phyloP scores from a whole-genome alignment of 2,329 filamentous ascomycete species.

The Cytospora schulzeri region DNA sequence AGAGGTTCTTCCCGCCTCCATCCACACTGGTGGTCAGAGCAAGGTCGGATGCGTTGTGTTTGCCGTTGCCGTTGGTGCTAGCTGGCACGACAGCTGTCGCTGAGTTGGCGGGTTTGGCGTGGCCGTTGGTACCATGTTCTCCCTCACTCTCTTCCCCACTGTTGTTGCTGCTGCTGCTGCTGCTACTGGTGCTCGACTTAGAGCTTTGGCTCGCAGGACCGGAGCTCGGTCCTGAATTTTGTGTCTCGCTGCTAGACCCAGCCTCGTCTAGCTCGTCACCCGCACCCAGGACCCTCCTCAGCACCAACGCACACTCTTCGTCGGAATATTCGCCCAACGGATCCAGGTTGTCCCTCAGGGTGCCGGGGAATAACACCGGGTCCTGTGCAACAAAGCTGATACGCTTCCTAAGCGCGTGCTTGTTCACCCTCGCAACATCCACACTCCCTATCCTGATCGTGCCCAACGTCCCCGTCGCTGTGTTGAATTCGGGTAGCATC shows the following conservation, averaged over 20 bases:
- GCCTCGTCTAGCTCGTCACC: constrained; percentile 22
- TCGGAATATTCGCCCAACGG: constrained; percentile 62
- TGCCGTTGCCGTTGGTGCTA: constrained; percentile 40
- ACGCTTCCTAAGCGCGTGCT: constrained; percentile 57
- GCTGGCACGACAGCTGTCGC: background rate
- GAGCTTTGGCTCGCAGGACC: constrained; percentile 8
- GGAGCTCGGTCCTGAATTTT: constrained; percentile 7
- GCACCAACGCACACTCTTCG: constrained; percentile 50
- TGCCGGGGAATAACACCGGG: constrained; percentile 62
- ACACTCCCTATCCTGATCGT: constrained; percentile 56
- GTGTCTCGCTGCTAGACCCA: constrained; percentile 14
- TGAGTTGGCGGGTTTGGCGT: constrained; percentile 28
- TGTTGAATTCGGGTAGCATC: constrained; percentile 47
- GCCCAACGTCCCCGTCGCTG: constrained; percentile 40
- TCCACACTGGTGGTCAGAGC: constrained; percentile 55
- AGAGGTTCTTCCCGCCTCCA: constrained; percentile 62
- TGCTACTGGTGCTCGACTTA: constrained; percentile 19
- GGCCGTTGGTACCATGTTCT: background rate
- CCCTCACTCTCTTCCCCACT: constrained; percentile 1
- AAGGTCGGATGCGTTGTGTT: constrained; percentile 37
- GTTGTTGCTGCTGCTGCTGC: constrained; percentile 16
- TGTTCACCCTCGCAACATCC: constrained; percentile 55
- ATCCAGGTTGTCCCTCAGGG: constrained; percentile 67
- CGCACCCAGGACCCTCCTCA: constrained; percentile 61
- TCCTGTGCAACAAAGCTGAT: constrained; percentile 68